Evolutionary conservation across 148 eudicot genomes (phyloP).

Genomic region (Silene latifolia): DNA sequence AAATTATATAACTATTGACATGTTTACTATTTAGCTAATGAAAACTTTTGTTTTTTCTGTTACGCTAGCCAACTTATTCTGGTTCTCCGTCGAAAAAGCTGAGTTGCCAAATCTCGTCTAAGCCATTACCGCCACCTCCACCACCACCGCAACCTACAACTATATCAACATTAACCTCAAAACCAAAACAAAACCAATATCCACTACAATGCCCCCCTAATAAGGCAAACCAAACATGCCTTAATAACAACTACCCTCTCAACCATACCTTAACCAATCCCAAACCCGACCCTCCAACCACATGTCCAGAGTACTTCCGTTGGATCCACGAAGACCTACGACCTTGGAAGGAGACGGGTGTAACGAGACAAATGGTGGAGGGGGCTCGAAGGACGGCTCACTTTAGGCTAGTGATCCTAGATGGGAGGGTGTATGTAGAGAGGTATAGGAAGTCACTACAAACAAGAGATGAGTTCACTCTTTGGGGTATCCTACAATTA

Average conservation of each 20-base stretch:
- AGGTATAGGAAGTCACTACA: slow-evolving; percentile 47
- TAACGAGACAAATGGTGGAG: slow-evolving; percentile 62
- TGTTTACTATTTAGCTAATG: too few relatives aligned
- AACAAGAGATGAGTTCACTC: slow-evolving; percentile 63
- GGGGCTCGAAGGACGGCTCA: slow-evolving; percentile 48
- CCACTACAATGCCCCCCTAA: slow-evolving; percentile 38
- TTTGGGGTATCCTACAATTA: slow-evolving; percentile 75
- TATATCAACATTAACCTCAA: not conserved
- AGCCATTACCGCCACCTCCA: slow-evolving; percentile 16
- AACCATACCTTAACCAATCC: slow-evolving; percentile 17
- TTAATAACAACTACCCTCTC: slow-evolving; percentile 31
- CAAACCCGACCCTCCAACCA: slow-evolving; percentile 25
- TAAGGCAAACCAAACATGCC: slow-evolving; percentile 44
- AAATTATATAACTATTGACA: too few relatives aligned
- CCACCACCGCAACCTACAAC: not conserved
- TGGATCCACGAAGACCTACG: slow-evolving; percentile 83
- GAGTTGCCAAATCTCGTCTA: not conserved
- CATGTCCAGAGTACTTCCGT: slow-evolving; percentile 77
- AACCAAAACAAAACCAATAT: slow-evolving; percentile 15
- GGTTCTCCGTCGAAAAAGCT: slow-evolving; percentile 4
- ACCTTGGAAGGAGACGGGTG: slow-evolving; percentile 66
- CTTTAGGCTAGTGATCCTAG: slow-evolving; percentile 52
- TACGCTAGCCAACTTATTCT: slow-evolving; percentile 20
- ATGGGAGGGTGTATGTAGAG: slow-evolving; percentile 64
- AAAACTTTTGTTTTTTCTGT: not conserved